phyloP scores from a whole-genome alignment of 768 basidiomycete genomes.

The Gloeopeniophorella convolvens region DNA sequence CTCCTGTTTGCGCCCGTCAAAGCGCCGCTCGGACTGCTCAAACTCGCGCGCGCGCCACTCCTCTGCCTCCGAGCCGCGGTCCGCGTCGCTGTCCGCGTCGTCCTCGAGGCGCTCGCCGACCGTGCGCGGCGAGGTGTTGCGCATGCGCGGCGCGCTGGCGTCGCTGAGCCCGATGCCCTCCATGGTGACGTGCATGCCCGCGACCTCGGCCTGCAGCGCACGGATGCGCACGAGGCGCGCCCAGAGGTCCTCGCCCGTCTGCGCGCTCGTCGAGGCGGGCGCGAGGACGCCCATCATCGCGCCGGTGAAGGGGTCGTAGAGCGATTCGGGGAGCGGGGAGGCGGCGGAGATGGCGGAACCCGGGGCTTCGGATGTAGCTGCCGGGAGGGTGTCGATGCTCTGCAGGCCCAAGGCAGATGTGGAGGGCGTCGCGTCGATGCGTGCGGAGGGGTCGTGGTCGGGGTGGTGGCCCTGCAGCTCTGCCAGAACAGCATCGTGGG shows the following conservation, averaged over 20 bases:
- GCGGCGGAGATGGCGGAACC: constrained; percentile 21
- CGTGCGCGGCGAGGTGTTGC: neutral
- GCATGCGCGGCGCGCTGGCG: neutral
- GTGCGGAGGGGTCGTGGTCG: constrained; percentile 13
- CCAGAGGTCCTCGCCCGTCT: constrained; percentile 49
- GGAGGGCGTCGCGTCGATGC: constrained; percentile 14
- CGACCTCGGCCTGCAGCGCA: constrained; percentile 65
- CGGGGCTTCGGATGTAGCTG: constrained; percentile 15
- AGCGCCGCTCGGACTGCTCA: constrained; percentile 56
- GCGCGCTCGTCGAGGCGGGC: constrained; percentile 16
- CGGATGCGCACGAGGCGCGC: constrained; percentile 60
- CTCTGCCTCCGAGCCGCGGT: constrained; percentile 6
- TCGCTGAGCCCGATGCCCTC: constrained; percentile 47
- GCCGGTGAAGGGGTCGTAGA: constrained; percentile 47
- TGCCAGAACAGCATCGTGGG: constrained; percentile 59
- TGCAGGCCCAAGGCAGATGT: neutral
- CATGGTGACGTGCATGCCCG: constrained; percentile 69
- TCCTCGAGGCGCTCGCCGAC: constrained; percentile 13
- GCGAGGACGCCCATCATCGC: constrained; percentile 34
- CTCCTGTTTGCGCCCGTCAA: constrained; percentile 60
- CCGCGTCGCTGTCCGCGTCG: neutral
- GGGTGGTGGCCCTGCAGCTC: constrained; percentile 36
- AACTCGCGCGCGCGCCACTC: constrained; percentile 56
- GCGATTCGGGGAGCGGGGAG: constrained; percentile 24
- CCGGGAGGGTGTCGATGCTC: constrained; percentile 16